These are phyloP conservation scores for Pyrus betulifolia DNA, from an alignment of 306 rosid species.

Conservation along the genomic window DNA sequence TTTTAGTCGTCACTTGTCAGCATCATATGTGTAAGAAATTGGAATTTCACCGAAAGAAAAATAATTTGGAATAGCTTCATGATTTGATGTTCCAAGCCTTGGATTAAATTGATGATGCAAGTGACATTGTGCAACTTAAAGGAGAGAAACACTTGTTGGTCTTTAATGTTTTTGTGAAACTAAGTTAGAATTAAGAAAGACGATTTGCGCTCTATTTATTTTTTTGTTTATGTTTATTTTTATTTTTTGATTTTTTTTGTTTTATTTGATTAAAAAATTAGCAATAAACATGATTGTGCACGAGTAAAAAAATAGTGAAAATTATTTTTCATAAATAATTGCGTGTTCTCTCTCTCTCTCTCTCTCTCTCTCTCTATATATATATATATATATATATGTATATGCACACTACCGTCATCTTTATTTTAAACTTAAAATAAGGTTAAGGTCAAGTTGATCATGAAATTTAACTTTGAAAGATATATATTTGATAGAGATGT, in stretches of 20 bases:
- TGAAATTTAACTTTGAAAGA: constrained; percentile 5
- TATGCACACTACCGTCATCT: background rate
- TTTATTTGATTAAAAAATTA: no score
- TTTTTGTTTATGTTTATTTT: no score
- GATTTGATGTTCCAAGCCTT: background rate
- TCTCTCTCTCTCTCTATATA: no score
- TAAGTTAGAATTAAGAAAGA: no score
- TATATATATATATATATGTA: no score
- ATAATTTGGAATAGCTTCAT: background rate
- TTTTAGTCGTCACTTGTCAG: constrained; percentile 4
- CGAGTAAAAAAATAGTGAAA: no score
- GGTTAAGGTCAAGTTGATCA: constrained; percentile 5
- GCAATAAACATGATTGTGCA: no score
- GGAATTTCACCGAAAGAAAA: constrained; percentile 1
- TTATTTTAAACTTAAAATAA: background rate
- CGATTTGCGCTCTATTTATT: no score
- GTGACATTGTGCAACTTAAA: background rate
- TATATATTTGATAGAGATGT: background rate
- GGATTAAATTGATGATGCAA: constrained; percentile 7
- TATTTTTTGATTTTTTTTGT: background rate
- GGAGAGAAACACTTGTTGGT: background rate
- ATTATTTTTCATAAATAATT: background rate
- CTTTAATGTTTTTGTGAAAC: no score
- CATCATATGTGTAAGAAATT: background rate
- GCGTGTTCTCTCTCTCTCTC: no score